A percentile compares a stretch with the other conserved stretches of the same genome.
Evolutionary conservation across 2,329 filamentous ascomycete genomes (phyloP).

Genomic region (Ophiosphaerella korrae): DNA sequence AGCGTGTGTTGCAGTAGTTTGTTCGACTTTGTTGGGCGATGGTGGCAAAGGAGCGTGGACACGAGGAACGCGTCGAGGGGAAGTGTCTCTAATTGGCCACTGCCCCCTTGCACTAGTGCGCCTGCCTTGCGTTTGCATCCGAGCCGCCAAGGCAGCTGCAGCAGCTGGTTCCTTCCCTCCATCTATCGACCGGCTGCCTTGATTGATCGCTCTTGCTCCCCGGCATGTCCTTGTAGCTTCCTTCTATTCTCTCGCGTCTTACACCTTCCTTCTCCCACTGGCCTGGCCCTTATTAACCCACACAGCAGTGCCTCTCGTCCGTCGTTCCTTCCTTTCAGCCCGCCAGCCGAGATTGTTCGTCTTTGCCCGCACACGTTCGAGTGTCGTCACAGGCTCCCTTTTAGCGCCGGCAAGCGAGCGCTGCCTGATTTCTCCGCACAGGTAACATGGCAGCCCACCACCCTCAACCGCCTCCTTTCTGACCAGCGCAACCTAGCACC

Average conservation of each 20-base stretch:
- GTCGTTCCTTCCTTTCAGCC: background rate
- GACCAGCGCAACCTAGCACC: conserved; percentile 14
- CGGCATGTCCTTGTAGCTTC: background rate
- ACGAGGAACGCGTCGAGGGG: conserved; percentile 22
- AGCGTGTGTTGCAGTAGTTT: background rate
- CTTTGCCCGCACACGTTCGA: background rate
- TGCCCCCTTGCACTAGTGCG: conserved; percentile 25
- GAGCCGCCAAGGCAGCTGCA: conserved; percentile 13
- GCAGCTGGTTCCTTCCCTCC: conserved; percentile 10
- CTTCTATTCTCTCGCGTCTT: background rate
- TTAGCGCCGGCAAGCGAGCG: conserved; percentile 43
- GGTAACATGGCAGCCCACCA: conserved; percentile 35
- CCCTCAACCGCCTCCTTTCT: conserved; percentile 30
- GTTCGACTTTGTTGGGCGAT: conserved; percentile 5
- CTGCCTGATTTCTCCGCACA: conserved; percentile 38
- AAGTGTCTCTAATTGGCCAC: conserved; percentile 26
- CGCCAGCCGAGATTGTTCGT: background rate
- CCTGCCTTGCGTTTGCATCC: conserved; percentile 34
- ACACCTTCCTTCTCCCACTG: background rate
- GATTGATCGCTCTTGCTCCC: background rate
- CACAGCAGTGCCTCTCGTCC: background rate
- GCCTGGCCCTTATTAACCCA: background rate
- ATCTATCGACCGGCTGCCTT: background rate
- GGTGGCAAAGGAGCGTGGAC: conserved; percentile 17
- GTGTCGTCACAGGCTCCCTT: conserved; percentile 29